These are phyloP conservation scores for Leptographium lundbergii DNA, from an alignment of 2,329 filamentous ascomycete species.

Conservation along the genomic window DNA sequence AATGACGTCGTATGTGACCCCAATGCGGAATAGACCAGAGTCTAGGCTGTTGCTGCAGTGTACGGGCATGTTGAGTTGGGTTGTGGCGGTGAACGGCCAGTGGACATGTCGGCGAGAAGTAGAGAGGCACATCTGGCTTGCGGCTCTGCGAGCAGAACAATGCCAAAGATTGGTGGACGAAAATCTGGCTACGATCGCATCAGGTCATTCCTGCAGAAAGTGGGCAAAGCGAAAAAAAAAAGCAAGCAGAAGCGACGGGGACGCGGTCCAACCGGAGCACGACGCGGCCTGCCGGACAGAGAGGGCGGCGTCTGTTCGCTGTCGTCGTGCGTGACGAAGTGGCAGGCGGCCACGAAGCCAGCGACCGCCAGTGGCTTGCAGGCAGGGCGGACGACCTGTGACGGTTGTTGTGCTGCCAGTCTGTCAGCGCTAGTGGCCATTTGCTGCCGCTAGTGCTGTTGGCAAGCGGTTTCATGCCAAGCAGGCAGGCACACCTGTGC, in stretches of 20 bases:
- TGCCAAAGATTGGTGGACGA: no score
- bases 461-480: background rate
- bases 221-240: background rate
- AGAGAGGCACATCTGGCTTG: background rate
- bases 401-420: background rate
- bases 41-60: no score
- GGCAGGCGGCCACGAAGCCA: background rate
- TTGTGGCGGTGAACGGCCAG: background rate
- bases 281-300: background rate
- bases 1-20: background rate
- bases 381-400: background rate
- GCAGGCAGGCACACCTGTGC: background rate
- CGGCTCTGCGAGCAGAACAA: background rate
- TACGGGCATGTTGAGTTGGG: background rate
- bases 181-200: background rate
- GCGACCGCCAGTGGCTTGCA: background rate
- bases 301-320: background rate
- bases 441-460: background rate
- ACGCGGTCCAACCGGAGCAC: background rate
- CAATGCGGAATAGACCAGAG: background rate
- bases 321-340: background rate
- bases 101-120: background rate
- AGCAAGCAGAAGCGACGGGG: background rate
- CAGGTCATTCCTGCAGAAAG: background rate
- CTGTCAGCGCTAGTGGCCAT: no score